Evolutionary conservation across 805 yeast species (phyloP).

Genomic region (Teunomyces panamensis): DNA sequence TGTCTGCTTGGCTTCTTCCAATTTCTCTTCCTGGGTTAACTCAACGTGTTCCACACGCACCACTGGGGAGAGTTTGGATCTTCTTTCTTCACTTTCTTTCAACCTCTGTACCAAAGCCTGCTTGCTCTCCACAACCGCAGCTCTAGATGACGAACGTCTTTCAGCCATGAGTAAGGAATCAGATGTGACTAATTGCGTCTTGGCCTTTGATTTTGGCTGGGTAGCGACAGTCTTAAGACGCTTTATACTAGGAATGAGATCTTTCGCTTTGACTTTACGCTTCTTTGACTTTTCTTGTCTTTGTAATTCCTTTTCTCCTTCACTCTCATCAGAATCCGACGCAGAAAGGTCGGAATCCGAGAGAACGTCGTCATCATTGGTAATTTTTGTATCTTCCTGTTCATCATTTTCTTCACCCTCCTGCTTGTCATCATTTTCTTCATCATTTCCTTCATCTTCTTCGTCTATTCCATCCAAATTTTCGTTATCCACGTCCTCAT

Average conservation of each 20-base stretch:
- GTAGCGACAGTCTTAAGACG: conserved; percentile 19
- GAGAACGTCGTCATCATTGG: conserved; percentile 44
- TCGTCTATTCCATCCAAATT: conserved; percentile 25
- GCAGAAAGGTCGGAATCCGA: conserved; percentile 53
- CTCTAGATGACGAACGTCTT: conserved; percentile 74
- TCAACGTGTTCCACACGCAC: conserved; percentile 41
- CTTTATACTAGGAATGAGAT: conserved; percentile 31
- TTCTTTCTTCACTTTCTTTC: conserved; percentile 62
- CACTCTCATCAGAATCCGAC: conserved; percentile 60
- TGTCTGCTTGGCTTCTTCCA: conserved; percentile 83
- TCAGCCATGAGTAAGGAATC: conserved; percentile 49
- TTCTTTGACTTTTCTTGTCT: conserved; percentile 39
- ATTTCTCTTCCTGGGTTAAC: conserved; percentile 67
- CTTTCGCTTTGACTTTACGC: conserved; percentile 21
- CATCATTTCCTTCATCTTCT: conserved; percentile 42
- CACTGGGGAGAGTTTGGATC: conserved; percentile 45
- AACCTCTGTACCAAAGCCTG: conserved; percentile 72
- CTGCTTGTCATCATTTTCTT: conserved; percentile 15
- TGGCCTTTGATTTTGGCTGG: conserved; percentile 25
- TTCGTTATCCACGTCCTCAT: conserved; percentile 15
- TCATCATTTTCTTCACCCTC: conserved; percentile 13
- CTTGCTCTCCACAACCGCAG: conserved; percentile 73
- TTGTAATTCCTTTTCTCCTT: conserved; percentile 63
- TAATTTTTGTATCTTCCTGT: conserved; percentile 15
- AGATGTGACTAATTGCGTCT: conserved; percentile 32